Evolutionary conservation across 2,329 filamentous ascomycete genomes (phyloP), one percentile per base, ranked within the genome.

Genomic region (Harringtonia lauricola): DNA sequence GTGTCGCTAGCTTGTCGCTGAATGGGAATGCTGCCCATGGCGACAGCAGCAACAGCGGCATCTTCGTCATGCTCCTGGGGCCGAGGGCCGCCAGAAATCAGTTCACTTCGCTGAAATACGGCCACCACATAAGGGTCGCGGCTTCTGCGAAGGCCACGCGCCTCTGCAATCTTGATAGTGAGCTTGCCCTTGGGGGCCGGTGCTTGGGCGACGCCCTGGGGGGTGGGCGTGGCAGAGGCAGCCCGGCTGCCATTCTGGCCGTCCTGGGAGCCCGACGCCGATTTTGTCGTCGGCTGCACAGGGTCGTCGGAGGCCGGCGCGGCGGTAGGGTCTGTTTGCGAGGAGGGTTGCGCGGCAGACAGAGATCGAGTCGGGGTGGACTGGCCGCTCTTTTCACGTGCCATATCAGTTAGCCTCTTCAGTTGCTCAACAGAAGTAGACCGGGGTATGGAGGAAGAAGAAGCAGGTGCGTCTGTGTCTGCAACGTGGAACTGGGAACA

Each of bases 101-200:
- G 83, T 62, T 98, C 92, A 57, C 90, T 95, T 60, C 87, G 85
- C 61, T 98, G 92, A 57, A 96, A 98, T 22, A 95, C 89, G 47
- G 86, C 94, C 12, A 98, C 88, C 42, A 95, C 86, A 56, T 98
- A 98, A 1, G 92, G 92, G 56, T 95, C 86, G 47, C 81, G 79
- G 58, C 87, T 87, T 46, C 81, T 86, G 48, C 83, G 76, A 42
- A 98, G 66, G 10, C 86, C 86, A 55, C 87, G 76, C 39, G 84
- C 92, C 61, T 95, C 87, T 41, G 81, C 72, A 43, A 98, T 92
- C 59, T 86, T 88, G 54, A 98, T 86, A 29, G 82, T 85, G 45
- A 98, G 71, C 62, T 92, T 95, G 46, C 92, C 92, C 61, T 86
- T 90, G 19, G 86, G 73, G 19, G 80, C 69, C 10, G 81, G 80